phyloP scores from a whole-genome alignment of 2,329 filamentous ascomycete species.

The Aureobasidium sp. region DNA sequence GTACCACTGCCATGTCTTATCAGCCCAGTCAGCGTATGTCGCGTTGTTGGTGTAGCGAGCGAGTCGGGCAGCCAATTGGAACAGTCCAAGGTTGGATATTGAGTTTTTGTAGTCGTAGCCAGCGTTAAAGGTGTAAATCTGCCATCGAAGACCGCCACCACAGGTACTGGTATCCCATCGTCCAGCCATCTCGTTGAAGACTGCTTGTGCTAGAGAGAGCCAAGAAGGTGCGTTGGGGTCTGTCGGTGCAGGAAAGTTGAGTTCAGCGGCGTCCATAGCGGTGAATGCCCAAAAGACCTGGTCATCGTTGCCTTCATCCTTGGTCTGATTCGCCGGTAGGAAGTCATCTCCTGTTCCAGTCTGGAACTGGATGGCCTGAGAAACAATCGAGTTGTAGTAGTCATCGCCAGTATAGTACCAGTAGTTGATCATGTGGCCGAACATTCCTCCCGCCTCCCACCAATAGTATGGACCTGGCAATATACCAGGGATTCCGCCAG shows the following conservation, averaged over 20 bases:
- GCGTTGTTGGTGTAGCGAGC: conserved; percentile 32
- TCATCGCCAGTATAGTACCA: conserved; percentile 40
- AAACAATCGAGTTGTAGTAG: conserved; percentile 36
- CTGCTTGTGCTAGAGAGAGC: conserved; percentile 70
- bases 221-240: conserved; percentile 62
- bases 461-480: conserved; percentile 39
- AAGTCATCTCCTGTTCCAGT: conserved; percentile 37
- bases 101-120: conserved; percentile 80
- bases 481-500: conserved; percentile 22
- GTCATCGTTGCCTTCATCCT: conserved; percentile 45
- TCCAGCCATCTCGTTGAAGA: conserved; percentile 68
- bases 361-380: conserved; percentile 37
- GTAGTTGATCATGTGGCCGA: conserved; percentile 34
- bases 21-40: conserved; percentile 59
- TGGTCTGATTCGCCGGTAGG: conserved; percentile 32
- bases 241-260: conserved; percentile 53
- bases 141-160: conserved; percentile 73
- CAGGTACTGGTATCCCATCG: conserved; percentile 65
- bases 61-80: conserved; percentile 62
- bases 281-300: conserved; percentile 81
- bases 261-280: conserved; percentile 70
- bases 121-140: conserved; percentile 71
- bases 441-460: conserved; percentile 39
- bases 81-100: conserved; percentile 74
- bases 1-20: conserved; percentile 31